Base-by-base conservation (phyloP, 148 eudicot species). In the Cornus florida region DNA sequence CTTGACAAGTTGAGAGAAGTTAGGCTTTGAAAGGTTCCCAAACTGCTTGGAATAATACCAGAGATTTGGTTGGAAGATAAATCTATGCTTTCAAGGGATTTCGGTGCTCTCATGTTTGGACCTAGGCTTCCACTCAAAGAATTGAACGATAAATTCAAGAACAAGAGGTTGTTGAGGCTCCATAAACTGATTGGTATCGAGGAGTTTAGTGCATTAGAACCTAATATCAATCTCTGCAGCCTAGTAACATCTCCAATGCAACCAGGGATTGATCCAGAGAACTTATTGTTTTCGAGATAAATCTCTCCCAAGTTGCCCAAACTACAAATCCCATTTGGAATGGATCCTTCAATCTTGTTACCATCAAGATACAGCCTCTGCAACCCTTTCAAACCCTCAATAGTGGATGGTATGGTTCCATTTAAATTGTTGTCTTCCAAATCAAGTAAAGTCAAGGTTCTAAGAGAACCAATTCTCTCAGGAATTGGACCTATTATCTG, bases 61-160 rank as follows among this genome's bases (percentile, higher is more conserved):
- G 82, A 72, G 35, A 82, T 67, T 28, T 71, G 57, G 38, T 81
- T 81, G 13, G 14, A n/a, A 22, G 79, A 79, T 5, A 83, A 41
- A 23, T 79, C 59, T 1, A 79, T 71, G 43, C 11, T 8, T 23
- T 10, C 73, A 12, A 73, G 48, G 0, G n/a, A 8, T 62, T 32
- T 65, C 33, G 71, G 20, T 14, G 38, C 57, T 3, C 38, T 24
- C 5, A 70, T 56, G 33, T 82, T 39, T 12, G 69, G 73, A 35
- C 32, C 33, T 71, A 83, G 22, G 39, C 62, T 12, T 14, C 85
- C 84, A 23, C 10, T n/a, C 20, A 82, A 65, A 11, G 59, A 76
- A 65, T 82, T 82, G 32, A 56, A 82, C 43, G 77, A 71, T 23
- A 72, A 10, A 57, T 77, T 23, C 12, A 82, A 20, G 41, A 64